phyloP scores from a whole-genome alignment of 345 rosid species.

The Eucalyptus regnans region DNA sequence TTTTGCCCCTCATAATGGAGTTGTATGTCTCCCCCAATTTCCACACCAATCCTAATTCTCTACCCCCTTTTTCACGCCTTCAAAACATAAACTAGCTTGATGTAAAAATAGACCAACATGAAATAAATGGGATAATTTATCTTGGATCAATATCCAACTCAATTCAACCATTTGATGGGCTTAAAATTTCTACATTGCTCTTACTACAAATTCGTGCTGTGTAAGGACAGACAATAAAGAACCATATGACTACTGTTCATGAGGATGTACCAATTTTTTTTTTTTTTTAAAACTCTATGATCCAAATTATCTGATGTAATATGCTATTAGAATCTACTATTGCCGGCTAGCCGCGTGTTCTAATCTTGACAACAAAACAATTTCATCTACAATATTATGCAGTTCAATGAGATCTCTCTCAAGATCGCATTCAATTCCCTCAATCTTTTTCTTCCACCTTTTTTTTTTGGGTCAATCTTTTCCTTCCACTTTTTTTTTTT shows the following conservation, averaged over 20 bases:
- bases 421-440: not conserved
- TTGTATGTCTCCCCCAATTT: not conserved
- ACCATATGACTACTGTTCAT: not conserved
- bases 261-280: accelerated
- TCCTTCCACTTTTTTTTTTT: accelerated
- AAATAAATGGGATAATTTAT: not conserved
- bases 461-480: not conserved
- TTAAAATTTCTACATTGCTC: not conserved
- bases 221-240: accelerated
- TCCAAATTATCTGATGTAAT: not conserved
- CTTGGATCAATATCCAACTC: not conserved
- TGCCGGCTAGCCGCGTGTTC: accelerated
- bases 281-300: accelerated
- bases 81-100: not conserved
- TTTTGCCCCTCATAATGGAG: not conserved
- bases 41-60: not conserved
- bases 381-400: not conserved
- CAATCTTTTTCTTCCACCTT: no score
- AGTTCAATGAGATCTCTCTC: accelerated
- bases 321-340: not conserved
- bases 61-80: accelerated
- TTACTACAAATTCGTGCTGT: accelerated
- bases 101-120: not conserved
- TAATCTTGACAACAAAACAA: accelerated
- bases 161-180: not conserved